phyloP scores from a whole-genome alignment of 2,329 filamentous ascomycete genomes.

The Pochonia chlamydosporia region DNA sequence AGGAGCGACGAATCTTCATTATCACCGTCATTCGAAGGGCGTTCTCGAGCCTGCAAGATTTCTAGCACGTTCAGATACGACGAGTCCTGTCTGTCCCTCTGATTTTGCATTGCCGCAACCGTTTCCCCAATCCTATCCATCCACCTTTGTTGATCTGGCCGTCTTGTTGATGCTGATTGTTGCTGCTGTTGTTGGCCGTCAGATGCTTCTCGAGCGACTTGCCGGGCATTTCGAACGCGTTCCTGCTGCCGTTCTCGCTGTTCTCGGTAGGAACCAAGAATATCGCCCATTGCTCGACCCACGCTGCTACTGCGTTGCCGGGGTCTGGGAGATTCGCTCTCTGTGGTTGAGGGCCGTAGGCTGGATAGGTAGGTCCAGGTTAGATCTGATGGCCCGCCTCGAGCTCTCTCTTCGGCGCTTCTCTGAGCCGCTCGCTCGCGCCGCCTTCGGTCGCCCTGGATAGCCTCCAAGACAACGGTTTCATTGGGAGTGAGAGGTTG shows the following conservation, averaged over 20 bases:
- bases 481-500: constrained; percentile 49
- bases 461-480: constrained; percentile 49
- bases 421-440: constrained; percentile 34
- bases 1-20: constrained; percentile 30
- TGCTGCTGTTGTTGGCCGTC: constrained; percentile 1
- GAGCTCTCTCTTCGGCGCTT: constrained; percentile 18
- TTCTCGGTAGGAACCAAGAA: constrained; percentile 31
- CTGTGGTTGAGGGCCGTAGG: constrained; percentile 13
- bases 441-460: constrained; percentile 47
- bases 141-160: constrained; percentile 23
- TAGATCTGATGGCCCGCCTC: constrained; percentile 11
- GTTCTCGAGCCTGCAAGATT: constrained; percentile 29
- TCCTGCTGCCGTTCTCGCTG: constrained; percentile 29
- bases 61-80: constrained; percentile 32
- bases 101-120: constrained; percentile 28
- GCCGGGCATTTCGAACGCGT: constrained; percentile 27
- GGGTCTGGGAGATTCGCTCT: constrained; percentile 19
- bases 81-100: constrained; percentile 29
- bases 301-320: constrained; percentile 30
- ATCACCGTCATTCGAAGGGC: constrained; percentile 23
- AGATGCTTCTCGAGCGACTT: constrained; percentile 22
- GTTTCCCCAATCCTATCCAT: constrained; percentile 30
- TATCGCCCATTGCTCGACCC: constrained; percentile 32
- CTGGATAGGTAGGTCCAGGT: constrained; percentile 14
- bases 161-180: neutral